Base-by-base conservation (phyloP, 2,329 filamentous ascomycete genomes). In the Colletotrichum nymphaeae region DNA sequence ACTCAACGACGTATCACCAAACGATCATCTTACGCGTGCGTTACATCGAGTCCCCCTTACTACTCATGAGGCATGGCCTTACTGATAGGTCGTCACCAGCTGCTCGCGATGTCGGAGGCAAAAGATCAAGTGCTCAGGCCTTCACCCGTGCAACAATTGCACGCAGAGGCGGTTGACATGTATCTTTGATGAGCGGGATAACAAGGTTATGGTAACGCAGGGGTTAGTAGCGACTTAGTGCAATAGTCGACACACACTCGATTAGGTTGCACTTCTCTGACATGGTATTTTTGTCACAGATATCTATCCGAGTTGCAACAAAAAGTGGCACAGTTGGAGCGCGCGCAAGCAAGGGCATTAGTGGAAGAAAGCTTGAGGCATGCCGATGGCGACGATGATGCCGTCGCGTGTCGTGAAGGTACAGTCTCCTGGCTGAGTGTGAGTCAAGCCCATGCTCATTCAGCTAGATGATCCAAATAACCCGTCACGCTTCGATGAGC, bases 21-120 rank as follows among this genome's bases (percentile, higher is more conserved):
- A 37, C 69, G 53, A 30, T 72, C 69, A 1, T 69, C 69, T 1
- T 72, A 64, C 24, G 58, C 69, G 65, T 72, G 58, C 8, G 69
- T 72, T 72, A 9, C 19, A 12, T 22, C 1, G 14, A 5, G 8
- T 30, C 24, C 37, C 30, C 2, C 8, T 11, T 5, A 0, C 19
- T 22, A 14, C 6, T 69, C 26, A n/a, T 16, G n/a, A 19, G 19
- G n/a, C 24, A 30, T 19, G 8, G 26, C 37, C 16, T 42, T 42
- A 42, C 60, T 65, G 19, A 58, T 52, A 53, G 5, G 19, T 16
- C 2, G 2, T 22, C 4, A 12, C 28, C 22, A 72, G 58, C 2
- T 72, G 69, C 53, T 72, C 69, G 42, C 69, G 65, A 72, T 72
- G 69, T 63, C 69, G 69, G 30, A 69, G 69, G 37, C 69, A 72